Conservation (phyloP, 257 asterid genomes). For the Solanum rostratum region DNA sequence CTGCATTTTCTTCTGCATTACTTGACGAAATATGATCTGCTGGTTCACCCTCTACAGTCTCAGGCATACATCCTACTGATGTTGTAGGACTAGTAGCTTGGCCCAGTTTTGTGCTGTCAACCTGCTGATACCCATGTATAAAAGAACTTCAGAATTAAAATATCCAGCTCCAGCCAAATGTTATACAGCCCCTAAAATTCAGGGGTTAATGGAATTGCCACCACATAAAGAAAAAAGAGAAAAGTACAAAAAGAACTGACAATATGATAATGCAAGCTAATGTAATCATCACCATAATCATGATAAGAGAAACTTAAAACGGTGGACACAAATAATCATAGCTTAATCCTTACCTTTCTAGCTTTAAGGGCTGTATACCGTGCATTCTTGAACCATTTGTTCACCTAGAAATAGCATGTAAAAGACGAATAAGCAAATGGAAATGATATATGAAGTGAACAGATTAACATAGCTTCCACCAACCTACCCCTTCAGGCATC, state of each 20-base stretch:
- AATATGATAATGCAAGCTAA: background rate
- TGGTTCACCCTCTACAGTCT: slow-evolving; percentile 15
- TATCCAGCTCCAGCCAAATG: background rate
- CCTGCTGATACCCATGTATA: slow-evolving; percentile 24
- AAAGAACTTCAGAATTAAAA: background rate
- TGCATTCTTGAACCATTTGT: slow-evolving; percentile 98
- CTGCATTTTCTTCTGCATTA: slow-evolving; percentile 11
- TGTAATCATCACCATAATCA: background rate
- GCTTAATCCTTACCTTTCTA: slow-evolving; percentile 52
- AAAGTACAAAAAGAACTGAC: background rate
- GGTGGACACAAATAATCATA: background rate
- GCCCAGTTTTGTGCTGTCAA: slow-evolving; percentile 18
- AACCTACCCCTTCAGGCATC: background rate
- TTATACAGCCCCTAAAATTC: background rate
- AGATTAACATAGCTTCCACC: background rate
- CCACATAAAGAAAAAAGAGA: background rate
- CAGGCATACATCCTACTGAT: slow-evolving; percentile 24
- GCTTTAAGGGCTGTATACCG: slow-evolving; percentile 91
- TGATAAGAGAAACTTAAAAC: background rate
- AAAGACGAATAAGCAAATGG: slow-evolving; percentile 4
- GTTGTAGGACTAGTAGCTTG: slow-evolving; percentile 25
- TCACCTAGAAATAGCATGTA: slow-evolving; percentile 49
- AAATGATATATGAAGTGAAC: background rate
- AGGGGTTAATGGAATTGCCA: background rate
- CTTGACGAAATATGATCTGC: slow-evolving; percentile 18